Base-by-base conservation (phyloP, 305 asterid species). In the Fraxinus latifolia region DNA sequence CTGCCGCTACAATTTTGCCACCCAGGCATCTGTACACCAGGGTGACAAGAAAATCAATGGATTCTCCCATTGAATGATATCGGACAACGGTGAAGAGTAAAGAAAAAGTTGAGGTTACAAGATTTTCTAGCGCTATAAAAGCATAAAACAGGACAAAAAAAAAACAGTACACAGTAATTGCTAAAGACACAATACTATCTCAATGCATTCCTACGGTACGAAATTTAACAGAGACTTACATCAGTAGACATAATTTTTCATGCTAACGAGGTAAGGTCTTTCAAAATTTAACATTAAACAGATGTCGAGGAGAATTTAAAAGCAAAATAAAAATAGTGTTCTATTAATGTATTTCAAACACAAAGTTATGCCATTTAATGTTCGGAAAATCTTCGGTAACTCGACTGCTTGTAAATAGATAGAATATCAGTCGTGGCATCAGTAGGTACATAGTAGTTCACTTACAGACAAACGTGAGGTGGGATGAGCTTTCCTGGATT, bases 401-500 rank as follows among this genome's bases (percentile, higher is more conserved):
- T 68, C 29, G 32, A 50, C 68, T 33, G 42, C 21, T 17, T 11
- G 29, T 29, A 33, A 2, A 0, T 9, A 68, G 7, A n/a, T 15
- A 60, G 33, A 14, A n/a, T 11, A 81, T 62, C 71, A 60, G 71
- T 60, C 3, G 32, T 68, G 31, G 21, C 39, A 29, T 14, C 75
- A 29, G 12, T 31, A 70, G 19, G 76, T 70, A 29, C 11, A 0
- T 23, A 31, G 12, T 36, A 37, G 78, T 79, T 25, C 74, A 70
- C 71, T 83, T 74, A 95, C 62, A 93, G 82, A 83, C 98, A 95
- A 67, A 95, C 90, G 84, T 93, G 95, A 7, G 97, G 94, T 70
- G 98, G 98, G 78, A 94, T 96, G 84, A 96, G 96, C 84, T 96
- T 96, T 84, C 97, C 98, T 3, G 99, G 99, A 84, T 96, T 96